phyloP scores from a whole-genome alignment of 2,329 filamentous ascomycete genomes.

The Graphilbum sp. region DNA sequence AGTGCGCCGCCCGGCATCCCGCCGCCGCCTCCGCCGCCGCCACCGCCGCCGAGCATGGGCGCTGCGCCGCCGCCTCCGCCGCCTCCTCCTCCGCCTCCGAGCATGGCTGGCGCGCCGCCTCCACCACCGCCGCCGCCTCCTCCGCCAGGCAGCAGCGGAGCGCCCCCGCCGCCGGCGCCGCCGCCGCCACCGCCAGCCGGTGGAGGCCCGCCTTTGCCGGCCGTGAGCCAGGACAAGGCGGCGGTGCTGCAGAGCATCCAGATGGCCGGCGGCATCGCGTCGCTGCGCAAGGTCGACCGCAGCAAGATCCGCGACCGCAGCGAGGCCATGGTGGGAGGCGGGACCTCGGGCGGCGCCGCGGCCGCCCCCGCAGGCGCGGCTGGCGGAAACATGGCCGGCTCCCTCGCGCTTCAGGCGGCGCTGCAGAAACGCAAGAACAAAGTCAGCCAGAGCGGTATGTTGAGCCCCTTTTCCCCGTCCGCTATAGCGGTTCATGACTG shows the following conservation, averaged over 20 bases:
- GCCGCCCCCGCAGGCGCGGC: slow-evolving; percentile 33
- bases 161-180: slow-evolving; percentile 31
- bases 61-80: slow-evolving; percentile 24
- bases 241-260: slow-evolving; percentile 59
- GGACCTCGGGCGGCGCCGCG: slow-evolving; percentile 20
- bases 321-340: slow-evolving; percentile 38
- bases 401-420: slow-evolving; percentile 65
- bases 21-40: slow-evolving; percentile 30
- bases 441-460: slow-evolving; percentile 88
- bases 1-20: slow-evolving; percentile 8
- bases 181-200: slow-evolving; percentile 31
- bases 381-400: slow-evolving; percentile 52
- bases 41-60: slow-evolving; percentile 18
- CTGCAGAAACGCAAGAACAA: slow-evolving; percentile 78
- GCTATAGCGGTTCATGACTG: not conserved
- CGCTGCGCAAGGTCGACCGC: slow-evolving; percentile 62
- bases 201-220: slow-evolving; percentile 24
- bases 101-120: slow-evolving; percentile 17
- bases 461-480: slow-evolving; percentile 4
- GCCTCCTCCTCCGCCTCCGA: slow-evolving; percentile 27
- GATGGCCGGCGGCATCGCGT: slow-evolving; percentile 46
- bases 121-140: slow-evolving; percentile 20
- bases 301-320: slow-evolving; percentile 57
- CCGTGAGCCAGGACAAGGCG: slow-evolving; percentile 30
- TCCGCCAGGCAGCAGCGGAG: slow-evolving; percentile 16